Evolutionary conservation across 129 eudicot species (phyloP).

Genomic region (Dittrichia graveolens): DNA sequence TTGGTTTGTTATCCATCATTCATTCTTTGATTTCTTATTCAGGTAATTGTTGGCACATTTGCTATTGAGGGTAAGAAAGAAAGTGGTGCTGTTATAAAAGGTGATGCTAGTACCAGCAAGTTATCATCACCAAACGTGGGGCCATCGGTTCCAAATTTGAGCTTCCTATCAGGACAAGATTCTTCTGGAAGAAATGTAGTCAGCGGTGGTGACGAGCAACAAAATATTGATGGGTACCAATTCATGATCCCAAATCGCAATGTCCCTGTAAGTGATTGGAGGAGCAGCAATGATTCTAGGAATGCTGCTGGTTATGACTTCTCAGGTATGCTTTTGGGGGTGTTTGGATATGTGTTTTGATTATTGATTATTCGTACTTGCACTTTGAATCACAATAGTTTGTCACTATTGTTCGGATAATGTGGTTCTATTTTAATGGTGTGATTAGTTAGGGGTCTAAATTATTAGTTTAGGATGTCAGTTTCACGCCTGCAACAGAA

Average conservation of each 20-base stretch:
- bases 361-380: not conserved
- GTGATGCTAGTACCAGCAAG: constrained; percentile 46
- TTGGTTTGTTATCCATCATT: not conserved
- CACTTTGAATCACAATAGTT: too few species aligned
- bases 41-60: constrained; percentile 75
- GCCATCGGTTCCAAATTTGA: constrained; percentile 48
- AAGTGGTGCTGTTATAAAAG: constrained; percentile 27
- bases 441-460: too few species aligned
- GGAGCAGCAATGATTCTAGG: constrained; percentile 51
- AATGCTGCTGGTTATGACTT: constrained; percentile 50
- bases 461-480: too few species aligned
- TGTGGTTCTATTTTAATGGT: too few species aligned
- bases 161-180: constrained; percentile 56
- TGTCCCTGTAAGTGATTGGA: constrained; percentile 52
- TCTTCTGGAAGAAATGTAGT: constrained; percentile 53
- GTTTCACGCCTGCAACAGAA: too few species aligned
- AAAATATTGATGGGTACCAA: constrained; percentile 55
- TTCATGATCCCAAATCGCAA: constrained; percentile 50
- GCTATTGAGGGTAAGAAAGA: constrained; percentile 54
- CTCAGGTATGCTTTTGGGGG: constrained; percentile 35
- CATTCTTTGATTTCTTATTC: constrained; percentile 13
- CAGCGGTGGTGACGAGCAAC: constrained; percentile 44
- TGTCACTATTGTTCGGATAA: too few species aligned
- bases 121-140: constrained; percentile 54
- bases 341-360: not conserved